Conservation (phyloP, 2,329 filamentous ascomycete genomes). For the Allantophomopsis lycopodina region DNA sequence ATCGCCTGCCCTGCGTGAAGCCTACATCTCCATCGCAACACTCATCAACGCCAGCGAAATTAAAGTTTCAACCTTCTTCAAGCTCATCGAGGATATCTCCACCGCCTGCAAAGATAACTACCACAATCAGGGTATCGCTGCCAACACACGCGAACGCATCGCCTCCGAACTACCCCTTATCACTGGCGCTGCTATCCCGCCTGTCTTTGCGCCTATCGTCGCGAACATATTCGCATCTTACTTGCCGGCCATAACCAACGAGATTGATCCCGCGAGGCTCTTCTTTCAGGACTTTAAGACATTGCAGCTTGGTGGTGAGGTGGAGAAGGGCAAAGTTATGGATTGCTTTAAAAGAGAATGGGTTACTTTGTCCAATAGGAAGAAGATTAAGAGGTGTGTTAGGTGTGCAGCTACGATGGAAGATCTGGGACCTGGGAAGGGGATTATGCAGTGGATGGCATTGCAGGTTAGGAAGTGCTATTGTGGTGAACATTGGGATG, state of each 20-base stretch:
- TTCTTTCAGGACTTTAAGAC: slow-evolving; percentile 19
- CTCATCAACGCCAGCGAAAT: slow-evolving; percentile 14
- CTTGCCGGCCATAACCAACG: slow-evolving; percentile 11
- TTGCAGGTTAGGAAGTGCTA: slow-evolving; percentile 20
- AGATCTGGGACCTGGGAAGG: slow-evolving; percentile 15
- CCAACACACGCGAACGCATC: slow-evolving; percentile 12
- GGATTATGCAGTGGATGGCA: slow-evolving; percentile 17
- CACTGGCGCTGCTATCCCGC: slow-evolving; percentile 16
- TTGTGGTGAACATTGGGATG: slow-evolving; percentile 19
- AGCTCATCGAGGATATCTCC: slow-evolving; percentile 13
- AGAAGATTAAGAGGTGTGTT: slow-evolving; percentile 14
- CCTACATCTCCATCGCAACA: slow-evolving; percentile 17
- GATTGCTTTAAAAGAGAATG: slow-evolving; percentile 17
- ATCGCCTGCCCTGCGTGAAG: slow-evolving; percentile 11
- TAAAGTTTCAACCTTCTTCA: slow-evolving; percentile 16
- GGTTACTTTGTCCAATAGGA: slow-evolving; percentile 9
- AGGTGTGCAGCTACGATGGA: slow-evolving; percentile 20
- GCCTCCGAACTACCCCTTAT: slow-evolving; percentile 17
- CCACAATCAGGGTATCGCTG: slow-evolving; percentile 5
- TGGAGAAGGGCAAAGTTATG: slow-evolving; percentile 12
- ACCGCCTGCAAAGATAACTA: slow-evolving; percentile 14
- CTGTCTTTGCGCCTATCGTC: slow-evolving; percentile 17
- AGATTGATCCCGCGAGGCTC: slow-evolving; percentile 17
- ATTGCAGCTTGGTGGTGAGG: slow-evolving; percentile 11
- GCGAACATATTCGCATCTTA: slow-evolving; percentile 15